phyloP scores from a whole-genome alignment of 2,329 filamentous ascomycete species.

The Waltergamsia citrina region DNA sequence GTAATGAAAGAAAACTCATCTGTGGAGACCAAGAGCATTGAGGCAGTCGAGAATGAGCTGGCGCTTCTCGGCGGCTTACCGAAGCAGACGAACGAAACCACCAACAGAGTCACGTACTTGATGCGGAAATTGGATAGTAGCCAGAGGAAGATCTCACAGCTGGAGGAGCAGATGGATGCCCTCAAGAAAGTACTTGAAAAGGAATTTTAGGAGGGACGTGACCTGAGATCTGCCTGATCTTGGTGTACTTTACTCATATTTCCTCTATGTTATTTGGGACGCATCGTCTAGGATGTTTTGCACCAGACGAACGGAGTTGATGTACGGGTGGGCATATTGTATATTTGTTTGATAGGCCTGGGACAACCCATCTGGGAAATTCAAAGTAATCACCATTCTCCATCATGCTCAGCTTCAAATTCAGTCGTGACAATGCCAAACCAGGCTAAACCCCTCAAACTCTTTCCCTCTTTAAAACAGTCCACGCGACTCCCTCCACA shows the following conservation, averaged over 20 bases:
- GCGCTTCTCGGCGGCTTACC: conserved; percentile 59
- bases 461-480: no score
- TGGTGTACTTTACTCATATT: background rate
- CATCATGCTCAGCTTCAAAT: no score
- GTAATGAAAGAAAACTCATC: conserved; percentile 60
- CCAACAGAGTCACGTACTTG: conserved; percentile 60
- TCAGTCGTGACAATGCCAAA: no score
- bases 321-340: no score
- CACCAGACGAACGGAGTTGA: no score
- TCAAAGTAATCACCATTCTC: no score
- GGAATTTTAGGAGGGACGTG: conserved; percentile 27
- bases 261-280: conserved; percentile 1
- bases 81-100: conserved; percentile 59
- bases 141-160: conserved; percentile 64
- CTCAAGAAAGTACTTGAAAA: conserved; percentile 57
- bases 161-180: conserved; percentile 60
- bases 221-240: background rate
- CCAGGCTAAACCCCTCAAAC: no score
- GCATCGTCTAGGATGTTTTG: no score
- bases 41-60: conserved; percentile 73
- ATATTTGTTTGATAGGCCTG: no score
- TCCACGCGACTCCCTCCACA: no score
- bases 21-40: conserved; percentile 64
- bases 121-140: conserved; percentile 62
- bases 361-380: no score